A percentile compares a stretch with the other conserved stretches of the same genome.
Evolutionary conservation across 2,329 filamentous ascomycete species (phyloP).

Genomic region (Sclerotiophoma versabilis): DNA sequence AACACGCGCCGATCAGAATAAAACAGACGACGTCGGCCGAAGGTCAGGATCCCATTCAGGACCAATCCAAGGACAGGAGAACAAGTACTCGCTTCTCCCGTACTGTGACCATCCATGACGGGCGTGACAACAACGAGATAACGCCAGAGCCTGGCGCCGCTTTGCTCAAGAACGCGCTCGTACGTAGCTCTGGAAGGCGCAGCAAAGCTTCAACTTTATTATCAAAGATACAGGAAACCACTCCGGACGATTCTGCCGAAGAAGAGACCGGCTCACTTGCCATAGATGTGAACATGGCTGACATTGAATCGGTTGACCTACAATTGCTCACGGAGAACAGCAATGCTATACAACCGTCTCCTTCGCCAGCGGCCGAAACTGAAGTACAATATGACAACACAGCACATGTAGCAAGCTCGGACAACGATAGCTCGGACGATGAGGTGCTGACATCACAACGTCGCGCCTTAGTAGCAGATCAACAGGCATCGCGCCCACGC

Average conservation of each 20-base stretch:
- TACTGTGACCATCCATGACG: neutral
- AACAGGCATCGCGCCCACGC: conserved; percentile 11
- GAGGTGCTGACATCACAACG: neutral
- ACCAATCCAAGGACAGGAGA: neutral
- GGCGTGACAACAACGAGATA: neutral
- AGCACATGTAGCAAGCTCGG: neutral
- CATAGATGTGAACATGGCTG: neutral
- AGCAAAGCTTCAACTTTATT: neutral
- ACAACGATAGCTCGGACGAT: neutral
- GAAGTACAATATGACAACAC: neutral
- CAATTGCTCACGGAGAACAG: conserved; percentile 1
- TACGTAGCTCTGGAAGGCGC: neutral
- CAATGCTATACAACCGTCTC: neutral
- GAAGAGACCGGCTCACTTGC: neutral
- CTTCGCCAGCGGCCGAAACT: neutral
- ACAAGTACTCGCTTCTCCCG: neutral
- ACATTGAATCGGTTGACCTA: neutral
- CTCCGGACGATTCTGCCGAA: conserved; percentile 3
- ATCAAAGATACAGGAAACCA: neutral
- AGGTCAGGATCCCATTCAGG: too few species aligned
- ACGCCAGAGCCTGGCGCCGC: neutral
- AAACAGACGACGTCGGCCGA: neutral
- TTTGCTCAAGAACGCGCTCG: neutral
- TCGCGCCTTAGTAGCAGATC: neutral
- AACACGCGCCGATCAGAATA: neutral